A percentile compares a stretch with the other conserved stretches of the same genome.
Evolutionary conservation across 1,139 yeast species (phyloP).

Genomic region (Pichia sp.): DNA sequence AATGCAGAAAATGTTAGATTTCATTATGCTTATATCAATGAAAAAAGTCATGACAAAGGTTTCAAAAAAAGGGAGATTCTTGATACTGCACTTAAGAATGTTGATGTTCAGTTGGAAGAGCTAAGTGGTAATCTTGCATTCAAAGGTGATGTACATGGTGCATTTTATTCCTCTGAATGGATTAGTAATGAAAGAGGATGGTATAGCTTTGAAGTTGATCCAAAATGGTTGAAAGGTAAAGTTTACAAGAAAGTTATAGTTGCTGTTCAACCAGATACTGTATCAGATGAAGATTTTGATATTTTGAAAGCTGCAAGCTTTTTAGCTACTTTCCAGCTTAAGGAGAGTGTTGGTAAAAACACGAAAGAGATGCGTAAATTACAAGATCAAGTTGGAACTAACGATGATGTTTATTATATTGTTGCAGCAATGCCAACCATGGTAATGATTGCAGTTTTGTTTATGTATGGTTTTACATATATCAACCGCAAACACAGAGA

Average conservation of each 20-base stretch:
- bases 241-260: conserved; percentile 45
- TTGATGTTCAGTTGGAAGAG: conserved; percentile 30
- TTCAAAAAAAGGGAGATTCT: conserved; percentile 30
- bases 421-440: conserved; percentile 66
- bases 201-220: conserved; percentile 50
- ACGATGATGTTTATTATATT: conserved; percentile 60
- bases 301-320: conserved; percentile 45
- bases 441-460: conserved; percentile 51
- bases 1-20: conserved; percentile 52
- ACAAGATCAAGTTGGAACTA: conserved; percentile 49
- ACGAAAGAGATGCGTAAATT: conserved; percentile 45
- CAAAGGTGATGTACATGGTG: conserved; percentile 31
- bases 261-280: conserved; percentile 64
- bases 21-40: conserved; percentile 61
- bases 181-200: conserved; percentile 55
- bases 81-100: conserved; percentile 18
- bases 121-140: conserved; percentile 19
- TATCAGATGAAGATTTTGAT: conserved; percentile 60
- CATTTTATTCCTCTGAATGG: conserved; percentile 72
- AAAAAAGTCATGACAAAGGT: conserved; percentile 48
- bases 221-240: conserved; percentile 53
- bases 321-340: conserved; percentile 44
- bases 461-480: conserved; percentile 57
- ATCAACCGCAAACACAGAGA: conserved; percentile 50
- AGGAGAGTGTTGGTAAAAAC: conserved; percentile 54